A percentile compares a stretch with the other conserved stretches of the same genome.
Conservation (phyloP, 331 rosid genomes). For the Quercus lobata region DNA sequence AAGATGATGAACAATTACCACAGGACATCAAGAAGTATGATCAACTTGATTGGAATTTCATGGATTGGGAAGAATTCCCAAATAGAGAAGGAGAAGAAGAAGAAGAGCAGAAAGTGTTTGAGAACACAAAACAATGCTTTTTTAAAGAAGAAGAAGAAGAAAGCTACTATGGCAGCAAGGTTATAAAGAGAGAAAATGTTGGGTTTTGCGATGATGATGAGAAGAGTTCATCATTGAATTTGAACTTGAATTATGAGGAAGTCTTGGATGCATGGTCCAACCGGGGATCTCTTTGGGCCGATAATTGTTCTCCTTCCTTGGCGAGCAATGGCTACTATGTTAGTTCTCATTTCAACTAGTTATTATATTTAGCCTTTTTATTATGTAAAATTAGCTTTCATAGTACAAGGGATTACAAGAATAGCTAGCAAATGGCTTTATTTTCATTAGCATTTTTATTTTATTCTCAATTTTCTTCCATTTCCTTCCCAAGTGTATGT, state of each 20-base stretch:
- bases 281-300: slow-evolving; percentile 74
- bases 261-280: slow-evolving; percentile 92
- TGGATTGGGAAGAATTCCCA: slow-evolving; percentile 49
- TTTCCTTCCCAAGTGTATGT: too few relatives aligned
- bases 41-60: slow-evolving; percentile 54
- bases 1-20: slow-evolving; percentile 16
- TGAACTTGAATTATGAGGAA: slow-evolving; percentile 79
- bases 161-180: background rate
- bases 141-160: slow-evolving; percentile 28
- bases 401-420: background rate
- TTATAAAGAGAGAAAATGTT: slow-evolving; percentile 40
- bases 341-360: slow-evolving; percentile 26
- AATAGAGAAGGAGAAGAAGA: slow-evolving; percentile 15
- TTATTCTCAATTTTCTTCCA: too few relatives aligned
- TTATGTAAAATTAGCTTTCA: background rate
- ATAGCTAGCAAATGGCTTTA: too few relatives aligned
- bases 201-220: slow-evolving; percentile 45
- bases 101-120: slow-evolving; percentile 4
- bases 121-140: slow-evolving; percentile 7
- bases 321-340: slow-evolving; percentile 46
- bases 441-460: too few relatives aligned
- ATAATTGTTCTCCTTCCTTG: slow-evolving; percentile 44
- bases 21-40: background rate
- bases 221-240: slow-evolving; percentile 46
- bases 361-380: background rate